These are phyloP conservation scores for Ottelia alismoides DNA, from an alignment of 106 monocot genomes.

Conservation along the genomic window DNA sequence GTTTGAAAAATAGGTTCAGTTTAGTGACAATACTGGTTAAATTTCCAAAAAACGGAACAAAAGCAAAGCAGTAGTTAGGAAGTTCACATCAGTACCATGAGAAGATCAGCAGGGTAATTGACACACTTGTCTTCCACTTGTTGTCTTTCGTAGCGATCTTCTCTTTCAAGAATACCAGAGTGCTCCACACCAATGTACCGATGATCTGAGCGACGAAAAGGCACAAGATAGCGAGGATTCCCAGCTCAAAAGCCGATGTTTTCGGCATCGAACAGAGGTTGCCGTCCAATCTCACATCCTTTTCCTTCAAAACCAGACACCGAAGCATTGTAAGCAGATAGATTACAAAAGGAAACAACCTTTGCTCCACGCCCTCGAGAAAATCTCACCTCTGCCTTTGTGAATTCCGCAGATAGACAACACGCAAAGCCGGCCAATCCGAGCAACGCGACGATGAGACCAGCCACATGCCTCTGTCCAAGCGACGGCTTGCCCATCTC, in stretches of 20 bases:
- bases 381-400: conserved; percentile 48
- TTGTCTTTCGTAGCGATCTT: too few relatives aligned
- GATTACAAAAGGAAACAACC: not conserved
- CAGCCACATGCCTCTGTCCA: too few relatives aligned
- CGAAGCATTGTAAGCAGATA: not conserved
- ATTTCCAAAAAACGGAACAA: too few relatives aligned
- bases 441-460: conserved; percentile 20
- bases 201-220: conserved; percentile 53
- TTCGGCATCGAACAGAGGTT: conserved; percentile 60
- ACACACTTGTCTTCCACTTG: conserved; percentile 7
- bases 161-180: not conserved
- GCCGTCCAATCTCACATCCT: conserved; percentile 60
- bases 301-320: conserved; percentile 1
- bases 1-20: too few relatives aligned
- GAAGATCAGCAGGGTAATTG: conserved; percentile 24
- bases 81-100: too few relatives aligned
- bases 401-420: conserved; percentile 60
- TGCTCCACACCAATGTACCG: conserved; percentile 27
- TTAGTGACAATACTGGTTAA: too few relatives aligned
- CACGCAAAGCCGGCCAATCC: conserved; percentile 42
- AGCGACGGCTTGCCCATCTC: too few relatives aligned
- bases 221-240: conserved; percentile 44
- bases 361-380: too few relatives aligned
- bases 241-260: conserved; percentile 54
- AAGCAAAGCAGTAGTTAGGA: too few relatives aligned